Evolutionary conservation across 2,329 filamentous ascomycete species (phyloP).

Genomic region (Colletotrichum tropicicola): DNA sequence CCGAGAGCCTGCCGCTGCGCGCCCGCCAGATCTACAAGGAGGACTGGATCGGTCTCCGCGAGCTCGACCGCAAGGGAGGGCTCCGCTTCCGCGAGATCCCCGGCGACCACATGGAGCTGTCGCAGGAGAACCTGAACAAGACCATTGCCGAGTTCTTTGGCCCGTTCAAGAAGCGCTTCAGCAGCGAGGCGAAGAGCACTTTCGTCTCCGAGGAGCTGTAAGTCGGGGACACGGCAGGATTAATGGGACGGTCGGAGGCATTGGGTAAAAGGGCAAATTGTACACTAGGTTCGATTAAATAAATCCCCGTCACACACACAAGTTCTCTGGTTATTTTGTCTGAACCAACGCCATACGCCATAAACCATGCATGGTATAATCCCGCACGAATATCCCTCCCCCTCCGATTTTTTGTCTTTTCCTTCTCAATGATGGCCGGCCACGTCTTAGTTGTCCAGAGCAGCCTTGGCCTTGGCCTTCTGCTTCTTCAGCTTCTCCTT

Average conservation of each 20-base stretch:
- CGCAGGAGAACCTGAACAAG: slow-evolving; percentile 70
- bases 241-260: neutral
- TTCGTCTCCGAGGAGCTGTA: slow-evolving; percentile 48
- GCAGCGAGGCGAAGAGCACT: slow-evolving; percentile 32
- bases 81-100: slow-evolving; percentile 78
- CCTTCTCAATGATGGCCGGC: neutral
- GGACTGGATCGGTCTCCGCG: slow-evolving; percentile 90
- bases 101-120: slow-evolving; percentile 86
- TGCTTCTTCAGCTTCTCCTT: slow-evolving; percentile 67
- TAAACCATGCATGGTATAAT: slow-evolving; percentile 33
- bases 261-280: slow-evolving; percentile 14
- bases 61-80: slow-evolving; percentile 80
- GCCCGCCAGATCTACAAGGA: slow-evolving; percentile 81
- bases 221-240: neutral
- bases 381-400: slow-evolving; percentile 18
- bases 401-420: neutral
- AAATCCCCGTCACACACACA: slow-evolving; percentile 6
- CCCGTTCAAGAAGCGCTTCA: slow-evolving; percentile 51
- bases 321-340: slow-evolving; percentile 24
- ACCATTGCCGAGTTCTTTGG: slow-evolving; percentile 76
- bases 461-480: slow-evolving; percentile 65
- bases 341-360: slow-evolving; percentile 33
- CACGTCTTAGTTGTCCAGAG: slow-evolving; percentile 50
- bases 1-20: slow-evolving; percentile 72
- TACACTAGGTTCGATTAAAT: slow-evolving; percentile 26